Evolutionary conservation across 371 early-diverging fungal genomes (phyloP), one percentile per base, ranked within the genome.

Genomic region (Nosema muscidifuracis): DNA sequence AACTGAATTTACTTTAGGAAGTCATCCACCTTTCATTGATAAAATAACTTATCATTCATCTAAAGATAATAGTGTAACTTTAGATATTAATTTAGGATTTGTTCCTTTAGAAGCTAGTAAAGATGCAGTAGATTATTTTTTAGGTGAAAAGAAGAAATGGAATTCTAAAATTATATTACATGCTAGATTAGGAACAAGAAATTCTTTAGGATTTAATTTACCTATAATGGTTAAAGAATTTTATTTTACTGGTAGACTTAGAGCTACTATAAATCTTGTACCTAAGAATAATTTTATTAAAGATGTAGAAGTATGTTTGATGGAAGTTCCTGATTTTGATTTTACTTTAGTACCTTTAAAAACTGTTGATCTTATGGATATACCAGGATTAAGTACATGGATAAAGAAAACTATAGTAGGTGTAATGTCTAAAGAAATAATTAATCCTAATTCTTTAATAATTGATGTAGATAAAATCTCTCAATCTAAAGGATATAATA

Each of bases 1-100:
- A 26, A 87, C 92, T 6, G 88, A 89, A 20, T 93, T 97, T 79
- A 96, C 95, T 0, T 85, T 97, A 70, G 98, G 98, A 16, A 91
- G 92, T 16, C 89, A 89, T 73, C 88, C 95, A 13, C 94, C 95
- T 26, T 85, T 90, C 1, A 86, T 97, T 18, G 91, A 92, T 61
- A 85, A 86, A 20, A 88, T 96, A 51, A 40, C 60, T 1, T 90
- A 87, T 71, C 85, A 87, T 43, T 85, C 87, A 42, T 86, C 87
- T 56, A 87, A 88, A 34, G 87, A 88, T 18, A 91, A 94, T 80
- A 85, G 86, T 9, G 87, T 93, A 71, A 88, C 89, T 47, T 12
- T 77, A 15, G 71, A 82, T 42, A 22, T 65, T 7, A 65, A 53
- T 1, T n/a, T 73, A 9, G 33, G 36, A 0, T 77, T 80, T 51